phyloP scores from a whole-genome alignment of 495 filamentous ascomycete species.

The Cercophora newfieldiana region DNA sequence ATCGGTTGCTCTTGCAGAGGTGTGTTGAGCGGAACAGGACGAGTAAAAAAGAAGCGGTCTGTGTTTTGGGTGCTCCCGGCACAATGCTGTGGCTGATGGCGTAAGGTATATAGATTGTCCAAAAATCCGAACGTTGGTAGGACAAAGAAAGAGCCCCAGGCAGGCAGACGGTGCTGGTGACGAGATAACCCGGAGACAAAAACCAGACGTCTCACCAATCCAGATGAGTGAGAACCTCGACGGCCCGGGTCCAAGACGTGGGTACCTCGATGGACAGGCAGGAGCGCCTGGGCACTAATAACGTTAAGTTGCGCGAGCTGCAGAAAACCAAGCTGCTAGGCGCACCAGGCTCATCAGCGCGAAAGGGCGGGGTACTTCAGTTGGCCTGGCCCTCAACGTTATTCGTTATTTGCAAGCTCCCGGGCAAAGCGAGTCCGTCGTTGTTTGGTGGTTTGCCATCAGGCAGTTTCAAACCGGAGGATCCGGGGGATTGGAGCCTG shows the following conservation, averaged over 20 bases:
- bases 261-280: not conserved
- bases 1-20: no score
- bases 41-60: not conserved
- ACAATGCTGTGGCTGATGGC: not conserved
- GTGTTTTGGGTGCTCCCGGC: not conserved
- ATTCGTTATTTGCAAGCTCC: not conserved
- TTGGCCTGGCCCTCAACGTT: not conserved
- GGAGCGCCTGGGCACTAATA: not conserved
- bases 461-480: constrained; percentile 1
- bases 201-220: not conserved
- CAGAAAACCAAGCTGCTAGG: not conserved
- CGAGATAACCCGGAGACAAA: not conserved
- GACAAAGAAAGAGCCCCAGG: not conserved
- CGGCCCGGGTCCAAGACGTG: not conserved
- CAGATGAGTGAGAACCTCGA: constrained; percentile 19
- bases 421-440: not conserved
- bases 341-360: not conserved
- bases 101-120: not conserved
- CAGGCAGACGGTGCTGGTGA: not conserved
- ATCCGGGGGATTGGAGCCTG: not conserved
- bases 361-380: not conserved
- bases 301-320: not conserved
- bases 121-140: not conserved
- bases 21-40: no score
- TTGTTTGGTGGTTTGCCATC: not conserved